Evolutionary conservation across 495 filamentous ascomycete genomes (phyloP), one percentile per base, ranked within the genome.

Genomic region (Bombardia bombarda): DNA sequence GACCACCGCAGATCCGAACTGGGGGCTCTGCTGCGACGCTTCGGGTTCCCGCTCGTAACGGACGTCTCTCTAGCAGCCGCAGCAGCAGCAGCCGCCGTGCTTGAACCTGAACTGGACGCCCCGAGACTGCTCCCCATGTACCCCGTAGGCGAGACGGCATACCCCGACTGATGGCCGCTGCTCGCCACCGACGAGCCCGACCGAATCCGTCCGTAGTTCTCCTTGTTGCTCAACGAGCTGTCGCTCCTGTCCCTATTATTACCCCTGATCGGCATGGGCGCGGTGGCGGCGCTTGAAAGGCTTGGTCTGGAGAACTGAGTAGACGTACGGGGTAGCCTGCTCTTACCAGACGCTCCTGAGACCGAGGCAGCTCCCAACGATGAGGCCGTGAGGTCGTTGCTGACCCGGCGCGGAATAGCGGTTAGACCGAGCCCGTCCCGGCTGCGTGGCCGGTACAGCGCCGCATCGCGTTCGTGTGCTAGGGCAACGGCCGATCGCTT

Each of bases 381-480:
- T 3, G 51, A 54, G 9, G 28, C 7, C 7, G 40, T 17, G 3
- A 43, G 28, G 0, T 69, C 66, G 38, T 56, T 51, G 47, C 61
- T 66, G 1, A 63, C 56, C 10, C 66, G 58, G n/a, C 69, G 59
- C 1, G 66, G 70, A 18, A 69, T 63, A 21, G 48, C 47, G 6
- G 63, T 69, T 50, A 25, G 32, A 21, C 53, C 57, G 8, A 68
- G 60, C 14, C 55, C 42, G 9, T 75, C 72, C 34, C 65, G 62
- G 46, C 70, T 75, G 13, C 66, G 57, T 1, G 73, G 70, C 0
- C 72, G 65, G 38, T 67, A 72, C 8, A 63, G 17, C 7, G 40
- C 41, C 3, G 57, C 45, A 6, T 70, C 68, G 1, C 69, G 63
- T 13, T 71, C 69, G 30, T 69, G 58, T 7, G 61, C 47, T 1